phyloP scores from a whole-genome alignment of 495 filamentous ascomycete genomes.

The Alectoria sarmentosa region DNA sequence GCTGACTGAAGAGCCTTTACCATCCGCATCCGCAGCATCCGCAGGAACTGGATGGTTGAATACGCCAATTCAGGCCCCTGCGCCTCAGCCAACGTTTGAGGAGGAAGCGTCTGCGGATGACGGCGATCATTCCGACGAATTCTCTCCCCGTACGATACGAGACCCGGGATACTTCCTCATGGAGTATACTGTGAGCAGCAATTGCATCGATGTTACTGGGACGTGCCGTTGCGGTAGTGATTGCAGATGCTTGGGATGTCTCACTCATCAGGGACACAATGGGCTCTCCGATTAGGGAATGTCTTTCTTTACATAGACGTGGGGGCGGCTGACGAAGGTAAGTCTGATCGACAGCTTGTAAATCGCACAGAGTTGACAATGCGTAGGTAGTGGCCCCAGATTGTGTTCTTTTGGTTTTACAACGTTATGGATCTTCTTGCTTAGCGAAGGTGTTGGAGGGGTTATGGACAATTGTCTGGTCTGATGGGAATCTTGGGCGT shows the following conservation, averaged over 20 bases:
- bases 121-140: not conserved
- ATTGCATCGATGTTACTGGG: conserved; percentile 40
- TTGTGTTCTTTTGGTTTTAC: not conserved
- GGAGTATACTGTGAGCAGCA: conserved; percentile 37
- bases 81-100: not conserved
- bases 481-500: not conserved
- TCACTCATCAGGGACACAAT: conserved; percentile 44
- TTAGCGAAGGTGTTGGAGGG: conserved; percentile 5
- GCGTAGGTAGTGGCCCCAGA: not conserved
- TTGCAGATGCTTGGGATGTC: conserved; percentile 45
- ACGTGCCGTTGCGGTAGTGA: conserved; percentile 45
- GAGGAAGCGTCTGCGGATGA: not conserved
- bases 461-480: not conserved
- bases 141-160: not conserved
- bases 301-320: not conserved
- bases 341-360: not conserved
- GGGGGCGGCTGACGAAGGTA: not conserved
- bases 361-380: not conserved
- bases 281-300: conserved; percentile 22
- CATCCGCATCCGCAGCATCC: not conserved
- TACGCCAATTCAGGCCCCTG: not conserved
- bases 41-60: not conserved
- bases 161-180: conserved; percentile 40
- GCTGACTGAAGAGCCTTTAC: not conserved
- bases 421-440: not conserved